A percentile compares a stretch with the other conserved stretches of the same genome.
These are phyloP conservation scores for Syzygium aqueum DNA, from an alignment of 345 rosid genomes.

Conservation along the genomic window DNA sequence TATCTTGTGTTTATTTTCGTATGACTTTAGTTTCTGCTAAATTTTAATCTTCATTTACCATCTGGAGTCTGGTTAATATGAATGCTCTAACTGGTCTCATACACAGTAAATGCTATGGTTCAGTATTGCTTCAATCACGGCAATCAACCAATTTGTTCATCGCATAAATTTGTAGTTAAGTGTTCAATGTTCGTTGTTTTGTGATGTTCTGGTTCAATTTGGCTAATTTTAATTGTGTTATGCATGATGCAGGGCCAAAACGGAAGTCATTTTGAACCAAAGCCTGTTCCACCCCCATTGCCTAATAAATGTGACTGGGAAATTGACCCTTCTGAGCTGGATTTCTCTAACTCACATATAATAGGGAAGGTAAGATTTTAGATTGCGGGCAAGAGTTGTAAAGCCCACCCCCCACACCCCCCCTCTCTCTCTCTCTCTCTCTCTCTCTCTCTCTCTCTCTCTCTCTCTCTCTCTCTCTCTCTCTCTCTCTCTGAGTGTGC, in stretches of 20 bases:
- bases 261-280: conserved; percentile 97
- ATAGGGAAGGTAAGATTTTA: conserved; percentile 75
- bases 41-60: not conserved
- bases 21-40: not conserved
- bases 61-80: not conserved
- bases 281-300: conserved; percentile 87
- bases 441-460: not conserved
- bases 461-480: not conserved
- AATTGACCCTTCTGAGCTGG: conserved; percentile 91
- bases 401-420: too few species aligned
- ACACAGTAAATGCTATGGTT: not conserved
- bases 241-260: conserved; percentile 74
- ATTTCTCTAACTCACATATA: conserved; percentile 63
- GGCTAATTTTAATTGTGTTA: not conserved
- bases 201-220: not conserved
- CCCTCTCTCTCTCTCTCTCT: not conserved
- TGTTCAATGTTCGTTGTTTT: not conserved
- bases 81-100: not conserved
- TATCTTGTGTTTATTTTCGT: not conserved
- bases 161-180: not conserved
- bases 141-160: not conserved
- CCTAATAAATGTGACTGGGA: conserved; percentile 99
- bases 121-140: not conserved
- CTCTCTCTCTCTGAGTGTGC: too few species aligned
- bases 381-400: not conserved